These are phyloP conservation scores for Hortiboletus flavorubellus DNA, from an alignment of 768 basidiomycete genomes.

Conservation along the genomic window DNA sequence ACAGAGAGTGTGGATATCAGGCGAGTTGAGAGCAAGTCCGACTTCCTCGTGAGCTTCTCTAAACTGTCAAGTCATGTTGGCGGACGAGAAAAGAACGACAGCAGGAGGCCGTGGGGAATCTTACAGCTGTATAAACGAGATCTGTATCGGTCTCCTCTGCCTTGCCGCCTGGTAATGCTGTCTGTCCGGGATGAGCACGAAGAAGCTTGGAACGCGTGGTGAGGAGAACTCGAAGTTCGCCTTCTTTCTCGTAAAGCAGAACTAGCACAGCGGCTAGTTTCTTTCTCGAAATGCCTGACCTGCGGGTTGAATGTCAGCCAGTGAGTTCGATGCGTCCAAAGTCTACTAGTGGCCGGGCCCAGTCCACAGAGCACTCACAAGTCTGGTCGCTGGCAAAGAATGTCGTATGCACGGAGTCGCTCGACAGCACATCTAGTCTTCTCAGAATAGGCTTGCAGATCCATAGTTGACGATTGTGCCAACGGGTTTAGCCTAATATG, in stretches of 20 bases:
- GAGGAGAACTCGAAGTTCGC: conserved; percentile 68
- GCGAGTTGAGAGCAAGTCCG: conserved; percentile 54
- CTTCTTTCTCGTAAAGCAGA: conserved; percentile 69
- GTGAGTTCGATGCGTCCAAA: neutral
- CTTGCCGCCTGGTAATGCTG: conserved; percentile 81
- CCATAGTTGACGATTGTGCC: neutral
- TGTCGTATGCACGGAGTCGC: conserved; percentile 34
- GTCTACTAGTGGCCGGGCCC: neutral
- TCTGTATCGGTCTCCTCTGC: conserved; percentile 62
- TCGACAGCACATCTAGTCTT: conserved; percentile 33
- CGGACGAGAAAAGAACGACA: neutral
- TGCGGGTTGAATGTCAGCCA: conserved; percentile 8
- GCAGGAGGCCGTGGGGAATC: conserved; percentile 22
- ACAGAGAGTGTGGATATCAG: conserved; percentile 57
- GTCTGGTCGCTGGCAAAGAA: conserved; percentile 37
- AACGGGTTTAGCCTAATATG: neutral
- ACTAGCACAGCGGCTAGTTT: conserved; percentile 78
- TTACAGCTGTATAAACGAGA: conserved; percentile 71
- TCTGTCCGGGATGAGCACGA: conserved; percentile 75
- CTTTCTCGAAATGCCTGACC: conserved; percentile 32
- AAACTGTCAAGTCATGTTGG: conserved; percentile 40
- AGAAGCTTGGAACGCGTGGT: conserved; percentile 82
- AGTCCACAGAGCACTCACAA: conserved; percentile 43
- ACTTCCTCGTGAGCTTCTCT: conserved; percentile 90
- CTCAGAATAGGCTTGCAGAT: conserved; percentile 15